These are phyloP conservation scores for Albifimbria verrucaria DNA, from an alignment of 2,329 filamentous ascomycete genomes.

Conservation along the genomic window DNA sequence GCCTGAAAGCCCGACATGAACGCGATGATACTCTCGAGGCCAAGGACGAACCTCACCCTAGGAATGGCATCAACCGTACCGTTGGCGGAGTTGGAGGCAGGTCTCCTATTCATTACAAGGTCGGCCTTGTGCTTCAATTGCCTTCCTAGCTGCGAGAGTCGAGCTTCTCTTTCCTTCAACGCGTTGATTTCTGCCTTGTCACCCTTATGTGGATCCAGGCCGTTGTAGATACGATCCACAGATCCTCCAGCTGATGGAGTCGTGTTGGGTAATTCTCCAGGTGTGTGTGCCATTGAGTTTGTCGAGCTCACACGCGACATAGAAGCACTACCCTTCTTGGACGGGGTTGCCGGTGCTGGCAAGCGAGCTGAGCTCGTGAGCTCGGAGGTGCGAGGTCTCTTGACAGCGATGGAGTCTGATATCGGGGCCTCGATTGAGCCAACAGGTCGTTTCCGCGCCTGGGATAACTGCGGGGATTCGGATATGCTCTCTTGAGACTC, in stretches of 20 bases:
- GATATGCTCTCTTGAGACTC: constrained; percentile 30
- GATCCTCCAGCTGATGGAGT: constrained; percentile 23
- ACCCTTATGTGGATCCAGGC: constrained; percentile 23
- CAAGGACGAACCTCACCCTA: constrained; percentile 39
- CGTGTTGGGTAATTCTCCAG: constrained; percentile 38
- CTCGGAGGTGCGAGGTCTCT: constrained; percentile 43
- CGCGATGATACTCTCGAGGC: constrained; percentile 47
- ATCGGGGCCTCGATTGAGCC: constrained; percentile 27
- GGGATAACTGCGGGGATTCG: constrained; percentile 30
- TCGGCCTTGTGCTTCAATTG: constrained; percentile 55
- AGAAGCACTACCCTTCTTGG: constrained; percentile 44
- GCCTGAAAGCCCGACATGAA: constrained; percentile 54
- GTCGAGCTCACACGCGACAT: constrained; percentile 54
- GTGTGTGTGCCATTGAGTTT: constrained; percentile 50
- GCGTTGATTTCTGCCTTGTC: constrained; percentile 21
- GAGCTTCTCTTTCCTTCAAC: constrained; percentile 32
- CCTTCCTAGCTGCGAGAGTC: constrained; percentile 40
- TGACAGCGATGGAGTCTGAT: constrained; percentile 33
- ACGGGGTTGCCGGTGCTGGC: constrained; percentile 46
- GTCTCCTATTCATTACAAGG: constrained; percentile 28
- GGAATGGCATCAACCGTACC: constrained; percentile 29
- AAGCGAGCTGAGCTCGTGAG: constrained; percentile 28
- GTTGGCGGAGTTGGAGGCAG: constrained; percentile 17
- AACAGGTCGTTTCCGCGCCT: constrained; percentile 48
- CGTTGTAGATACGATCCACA: constrained; percentile 26